Evolutionary conservation across 148 eudicot genomes (phyloP), one percentile per base, ranked within the genome.

Genomic region (Silene latifolia): DNA sequence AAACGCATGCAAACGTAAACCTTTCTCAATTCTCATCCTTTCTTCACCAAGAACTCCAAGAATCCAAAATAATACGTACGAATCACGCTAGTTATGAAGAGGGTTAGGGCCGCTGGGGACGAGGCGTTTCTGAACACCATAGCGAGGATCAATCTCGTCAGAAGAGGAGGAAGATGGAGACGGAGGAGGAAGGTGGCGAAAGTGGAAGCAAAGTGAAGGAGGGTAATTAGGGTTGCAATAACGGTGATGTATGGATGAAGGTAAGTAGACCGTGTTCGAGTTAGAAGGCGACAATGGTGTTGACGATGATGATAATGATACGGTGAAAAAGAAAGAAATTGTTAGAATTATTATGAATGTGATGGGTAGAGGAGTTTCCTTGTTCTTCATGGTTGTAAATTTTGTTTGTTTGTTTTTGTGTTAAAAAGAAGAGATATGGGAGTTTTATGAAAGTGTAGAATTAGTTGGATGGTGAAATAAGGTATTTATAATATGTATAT

Each of bases 31-130:
- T n/a, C n/a, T n/a, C n/a, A n/a, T n/a, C n/a, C 51, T 71, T 14
- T 54, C 35, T 59, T 9, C 18, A 13, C 18, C 51, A 62, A 20
- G 23, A 82, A 21, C 48, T 19, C 53, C 21, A n/a, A 19, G 61
- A 54, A 32, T 51, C 53, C 3, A 10, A 35, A 6, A 42, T 3
- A 7, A 18, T 20, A 8, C n/a, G n/a, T n/a, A n/a, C n/a, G n/a
- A n/a, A n/a, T 5, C 5, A 11, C 15, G 1, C 20, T 90, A 91
- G 68, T 94, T 91, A 47, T 94, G 98, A 8, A 94, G 93, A 20
- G 96, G 98, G 87, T 94, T 94, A 7, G 98, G 98, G 0, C 98
- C 98, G 61, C 97, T 85, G 2, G 98, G 98, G 64, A 94, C 97
- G 24, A 94, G 78, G 60, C 98, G 86, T 67, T 94, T 94, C 72